Conservation (phyloP, 345 rosid genomes). For the Cochlearia excelsa region DNA sequence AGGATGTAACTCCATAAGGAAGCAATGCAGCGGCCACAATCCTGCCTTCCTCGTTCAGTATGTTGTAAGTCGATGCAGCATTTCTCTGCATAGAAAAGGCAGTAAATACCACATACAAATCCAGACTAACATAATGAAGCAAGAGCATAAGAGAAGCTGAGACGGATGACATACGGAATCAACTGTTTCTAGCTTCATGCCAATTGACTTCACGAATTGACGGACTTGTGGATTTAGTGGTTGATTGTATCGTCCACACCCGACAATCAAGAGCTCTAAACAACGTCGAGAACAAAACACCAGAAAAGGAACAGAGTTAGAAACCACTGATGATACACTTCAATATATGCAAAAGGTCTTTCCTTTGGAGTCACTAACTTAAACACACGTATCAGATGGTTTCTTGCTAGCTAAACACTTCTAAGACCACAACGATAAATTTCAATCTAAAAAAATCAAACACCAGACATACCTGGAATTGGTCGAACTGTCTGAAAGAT, state of each 20-base stretch:
- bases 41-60: conserved; percentile 88
- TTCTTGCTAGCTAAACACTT: neutral
- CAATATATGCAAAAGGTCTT: neutral
- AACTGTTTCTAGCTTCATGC: conserved; percentile 83
- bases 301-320: neutral
- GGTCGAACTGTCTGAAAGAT: conserved; percentile 75
- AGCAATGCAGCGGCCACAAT: conserved; percentile 81
- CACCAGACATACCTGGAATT: conserved; percentile 57
- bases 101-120: neutral
- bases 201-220: conserved; percentile 59
- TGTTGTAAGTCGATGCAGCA: conserved; percentile 81
- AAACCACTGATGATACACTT: neutral
- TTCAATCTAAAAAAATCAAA: neutral
- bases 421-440: neutral
- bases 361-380: no score
- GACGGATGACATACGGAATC: conserved; percentile 59
- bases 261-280: conserved; percentile 79
- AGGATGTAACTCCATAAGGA: conserved; percentile 66
- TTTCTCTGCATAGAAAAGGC: conserved; percentile 55
- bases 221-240: conserved; percentile 61
- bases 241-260: conserved; percentile 68
- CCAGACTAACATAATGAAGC: neutral
- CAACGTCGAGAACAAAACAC: neutral
- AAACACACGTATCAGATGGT: neutral
- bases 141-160: neutral